Percentiles rank a stretch among this genome's conserved stretches.
phyloP scores from a whole-genome alignment of 1,284 basidiomycete genomes.

The Papiliotrema terrestris region DNA sequence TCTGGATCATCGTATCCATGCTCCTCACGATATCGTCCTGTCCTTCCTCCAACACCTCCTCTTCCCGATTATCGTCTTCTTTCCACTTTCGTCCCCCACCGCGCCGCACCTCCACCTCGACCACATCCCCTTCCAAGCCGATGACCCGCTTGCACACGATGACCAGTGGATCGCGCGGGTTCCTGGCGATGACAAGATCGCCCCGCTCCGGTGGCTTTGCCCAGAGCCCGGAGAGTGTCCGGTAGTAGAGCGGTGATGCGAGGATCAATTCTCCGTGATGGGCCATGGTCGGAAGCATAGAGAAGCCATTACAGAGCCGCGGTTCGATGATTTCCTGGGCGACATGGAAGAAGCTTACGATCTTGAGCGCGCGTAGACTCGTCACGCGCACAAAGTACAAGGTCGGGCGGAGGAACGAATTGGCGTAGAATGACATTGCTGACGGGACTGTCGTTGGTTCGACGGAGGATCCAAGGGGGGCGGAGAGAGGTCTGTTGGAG shows the following conservation, averaged over 20 bases:
- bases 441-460: too few species aligned
- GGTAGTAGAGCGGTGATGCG: constrained; percentile 54
- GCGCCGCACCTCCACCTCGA: constrained; percentile 71
- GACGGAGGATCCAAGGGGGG: too few species aligned
- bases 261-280: constrained; percentile 48
- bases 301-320: constrained; percentile 59
- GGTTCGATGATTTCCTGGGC: constrained; percentile 35
- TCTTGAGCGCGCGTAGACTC: too few species aligned
- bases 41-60: constrained; percentile 1
- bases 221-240: constrained; percentile 17
- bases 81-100: constrained; percentile 25
- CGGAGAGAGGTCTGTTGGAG: too few species aligned
- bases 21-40: constrained; percentile 7
- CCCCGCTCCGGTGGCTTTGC: constrained; percentile 59
- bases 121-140: constrained; percentile 81
- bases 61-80: constrained; percentile 2
- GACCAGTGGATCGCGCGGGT: constrained; percentile 66
- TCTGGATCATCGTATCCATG: constrained; percentile 45
- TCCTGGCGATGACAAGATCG: constrained; percentile 73
- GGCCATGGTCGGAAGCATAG: constrained; percentile 81
- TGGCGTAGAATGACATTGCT: too few species aligned
- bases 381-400: too few species aligned
- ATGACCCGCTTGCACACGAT: constrained; percentile 87
- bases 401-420: too few species aligned
- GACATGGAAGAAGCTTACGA: constrained; percentile 14